Evolutionary conservation across 345 rosid genomes (phyloP).

Genomic region (Bruguiera parviflora): DNA sequence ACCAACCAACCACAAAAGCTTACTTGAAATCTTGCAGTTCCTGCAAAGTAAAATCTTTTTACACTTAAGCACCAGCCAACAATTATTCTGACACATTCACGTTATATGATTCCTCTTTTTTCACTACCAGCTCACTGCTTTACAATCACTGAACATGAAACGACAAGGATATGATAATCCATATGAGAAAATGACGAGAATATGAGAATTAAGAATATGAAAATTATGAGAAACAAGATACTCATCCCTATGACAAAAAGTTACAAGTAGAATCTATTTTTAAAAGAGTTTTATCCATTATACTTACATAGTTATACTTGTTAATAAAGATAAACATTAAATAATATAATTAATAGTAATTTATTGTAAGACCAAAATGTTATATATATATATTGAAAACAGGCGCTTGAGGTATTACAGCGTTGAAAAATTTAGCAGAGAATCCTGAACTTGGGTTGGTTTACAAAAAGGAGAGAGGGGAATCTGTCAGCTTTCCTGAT

Average conservation of each 20-base stretch:
- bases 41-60: constrained; percentile 6
- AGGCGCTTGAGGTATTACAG: not conserved
- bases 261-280: too few species aligned
- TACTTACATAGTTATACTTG: too few species aligned
- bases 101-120: not conserved
- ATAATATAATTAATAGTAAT: too few species aligned
- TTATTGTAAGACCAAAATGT: not conserved
- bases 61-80: not conserved
- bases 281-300: too few species aligned
- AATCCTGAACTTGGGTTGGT: constrained; percentile 22
- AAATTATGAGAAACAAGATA: too few species aligned
- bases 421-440: constrained; percentile 9
- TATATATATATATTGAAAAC: not conserved
- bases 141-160: not conserved
- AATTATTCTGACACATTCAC: constrained; percentile 18
- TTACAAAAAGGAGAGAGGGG: constrained; percentile 26
- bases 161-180: too few species aligned
- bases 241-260: too few species aligned
- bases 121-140: not conserved
- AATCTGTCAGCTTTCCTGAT: constrained; percentile 36
- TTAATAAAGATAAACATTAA: too few species aligned
- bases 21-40: constrained; percentile 19
- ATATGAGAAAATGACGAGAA: too few species aligned
- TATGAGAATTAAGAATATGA: too few species aligned
- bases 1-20: constrained; percentile 5